A percentile compares a stretch with the other conserved stretches of the same genome.
phyloP scores from a whole-genome alignment of 306 rosid genomes.

The Cicer bijugum region DNA sequence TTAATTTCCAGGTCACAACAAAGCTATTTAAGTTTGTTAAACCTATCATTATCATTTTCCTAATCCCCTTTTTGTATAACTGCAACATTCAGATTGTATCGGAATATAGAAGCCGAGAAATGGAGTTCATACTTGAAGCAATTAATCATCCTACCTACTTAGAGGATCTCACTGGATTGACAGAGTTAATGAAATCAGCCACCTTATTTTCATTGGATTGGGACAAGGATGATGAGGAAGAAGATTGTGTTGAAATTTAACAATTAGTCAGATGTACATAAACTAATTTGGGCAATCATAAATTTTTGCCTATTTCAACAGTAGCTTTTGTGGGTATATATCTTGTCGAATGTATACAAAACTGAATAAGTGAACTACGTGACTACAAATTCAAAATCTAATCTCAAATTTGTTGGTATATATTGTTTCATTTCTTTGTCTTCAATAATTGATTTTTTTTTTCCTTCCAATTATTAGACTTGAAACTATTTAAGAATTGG shows the following conservation, averaged over 20 bases:
- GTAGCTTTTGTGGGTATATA: slow-evolving; percentile 6
- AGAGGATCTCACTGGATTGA: slow-evolving; percentile 91
- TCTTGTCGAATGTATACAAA: slow-evolving; percentile 51
- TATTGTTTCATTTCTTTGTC: too few species aligned
- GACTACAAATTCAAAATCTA: background rate
- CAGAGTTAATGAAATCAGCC: slow-evolving; percentile 92
- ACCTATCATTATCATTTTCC: slow-evolving; percentile 18
- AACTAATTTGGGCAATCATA: slow-evolving; percentile 37
- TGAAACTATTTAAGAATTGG: background rate
- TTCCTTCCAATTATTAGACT: background rate
- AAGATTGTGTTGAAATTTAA: slow-evolving; percentile 73
- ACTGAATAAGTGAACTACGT: slow-evolving; percentile 13
- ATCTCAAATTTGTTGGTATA: background rate
- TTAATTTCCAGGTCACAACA: background rate
- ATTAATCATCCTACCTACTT: slow-evolving; percentile 92
- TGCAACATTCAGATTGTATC: slow-evolving; percentile 70
- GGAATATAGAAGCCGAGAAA: slow-evolving; percentile 71
- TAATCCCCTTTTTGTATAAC: slow-evolving; percentile 26
- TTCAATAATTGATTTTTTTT: too few species aligned
- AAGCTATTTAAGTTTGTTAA: slow-evolving; percentile 20
- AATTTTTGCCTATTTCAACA: slow-evolving; percentile 8
- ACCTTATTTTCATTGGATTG: slow-evolving; percentile 70
- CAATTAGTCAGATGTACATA: slow-evolving; percentile 42
- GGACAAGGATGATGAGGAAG: slow-evolving; percentile 64
- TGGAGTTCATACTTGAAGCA: slow-evolving; percentile 80